Evolutionary conservation across 1,284 basidiomycete genomes (phyloP), one percentile per base, ranked within the genome.

Genomic region (Fomitopsis pinicola): DNA sequence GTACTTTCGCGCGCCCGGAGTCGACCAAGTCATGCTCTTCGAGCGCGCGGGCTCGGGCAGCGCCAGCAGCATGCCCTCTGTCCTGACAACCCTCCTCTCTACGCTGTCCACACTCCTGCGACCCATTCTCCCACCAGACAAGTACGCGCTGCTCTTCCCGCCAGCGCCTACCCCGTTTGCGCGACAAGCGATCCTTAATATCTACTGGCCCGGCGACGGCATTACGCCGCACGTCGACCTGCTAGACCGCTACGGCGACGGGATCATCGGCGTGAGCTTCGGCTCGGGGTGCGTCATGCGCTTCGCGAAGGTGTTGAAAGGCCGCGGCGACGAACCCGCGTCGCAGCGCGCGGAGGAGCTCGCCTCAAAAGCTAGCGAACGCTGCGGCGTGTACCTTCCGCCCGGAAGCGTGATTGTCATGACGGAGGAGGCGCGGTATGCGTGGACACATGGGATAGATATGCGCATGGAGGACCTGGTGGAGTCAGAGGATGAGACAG

Each of bases 1-100:
- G 5, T 91, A 88, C 70, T 91, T 92, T 69, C 69, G 70, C 5
- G 71, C 71, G 26, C 75, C 74, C 14, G 68, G 75, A 48, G 76
- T 82, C 48, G 89, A 92, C 68, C 89, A 92, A 70, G 80, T 89
- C 59, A 92, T 92, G 91, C 80, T 92, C 14, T 93, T 93, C 67
- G 86, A 84, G 56, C 81, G 84, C 46, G 75, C 72, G 68, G 55
- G 59, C 9, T 38, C 62, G 15, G 12, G 52, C 52, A 22, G 52
- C 35, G 35, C 12, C 33, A 59, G 59, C 55, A 80, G 82, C 22
- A 75, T 91, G 9, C 89, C 90, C 3, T 64, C 74, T 1, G 78
- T 84, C 62, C 75, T 92, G 42, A 68, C 77, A 7, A 70, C 78
- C 38, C 78, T 93, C 22, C 80, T 93, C 53, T 69, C 73, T 14